A percentile compares a stretch with the other conserved stretches of the same genome.
Conservation (phyloP, 305 asterid genomes). For the Fraxinus angustifolia region DNA sequence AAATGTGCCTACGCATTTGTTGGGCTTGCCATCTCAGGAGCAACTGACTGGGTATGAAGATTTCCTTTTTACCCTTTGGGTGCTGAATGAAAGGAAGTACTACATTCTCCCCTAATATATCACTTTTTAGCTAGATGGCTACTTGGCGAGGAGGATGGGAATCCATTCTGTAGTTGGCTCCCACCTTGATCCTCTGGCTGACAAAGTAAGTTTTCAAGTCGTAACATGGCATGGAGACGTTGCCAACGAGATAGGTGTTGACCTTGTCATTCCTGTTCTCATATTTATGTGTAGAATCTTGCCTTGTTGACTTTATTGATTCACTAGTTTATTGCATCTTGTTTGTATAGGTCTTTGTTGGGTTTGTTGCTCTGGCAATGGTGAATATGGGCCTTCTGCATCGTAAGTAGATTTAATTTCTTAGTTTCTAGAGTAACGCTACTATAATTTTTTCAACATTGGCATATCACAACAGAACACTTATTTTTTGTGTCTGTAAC, state of each 20-base stretch:
- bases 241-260: conserved; percentile 7
- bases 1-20: conserved; percentile 81
- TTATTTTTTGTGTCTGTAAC: not conserved
- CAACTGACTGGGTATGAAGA: conserved; percentile 71
- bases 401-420: conserved; percentile 45
- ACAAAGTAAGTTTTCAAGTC: conserved; percentile 54
- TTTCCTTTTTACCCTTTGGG: conserved; percentile 1
- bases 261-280: conserved; percentile 11
- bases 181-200: conserved; percentile 98
- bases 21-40: conserved; percentile 86
- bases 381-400: conserved; percentile 78
- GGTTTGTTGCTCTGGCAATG: conserved; percentile 84
- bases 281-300: conserved; percentile 1
- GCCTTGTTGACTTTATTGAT: not conserved
- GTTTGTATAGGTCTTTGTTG: conserved; percentile 64
- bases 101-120: conserved; percentile 15
- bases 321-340: not conserved
- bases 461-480: not conserved
- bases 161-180: conserved; percentile 90
- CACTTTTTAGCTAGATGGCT: conserved; percentile 79
- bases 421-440: not conserved
- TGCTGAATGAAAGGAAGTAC: not conserved
- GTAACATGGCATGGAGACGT: not conserved
- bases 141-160: conserved; percentile 83
- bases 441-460: not conserved